phyloP scores from a whole-genome alignment of 768 basidiomycete species.

The Panellus pusillus region DNA sequence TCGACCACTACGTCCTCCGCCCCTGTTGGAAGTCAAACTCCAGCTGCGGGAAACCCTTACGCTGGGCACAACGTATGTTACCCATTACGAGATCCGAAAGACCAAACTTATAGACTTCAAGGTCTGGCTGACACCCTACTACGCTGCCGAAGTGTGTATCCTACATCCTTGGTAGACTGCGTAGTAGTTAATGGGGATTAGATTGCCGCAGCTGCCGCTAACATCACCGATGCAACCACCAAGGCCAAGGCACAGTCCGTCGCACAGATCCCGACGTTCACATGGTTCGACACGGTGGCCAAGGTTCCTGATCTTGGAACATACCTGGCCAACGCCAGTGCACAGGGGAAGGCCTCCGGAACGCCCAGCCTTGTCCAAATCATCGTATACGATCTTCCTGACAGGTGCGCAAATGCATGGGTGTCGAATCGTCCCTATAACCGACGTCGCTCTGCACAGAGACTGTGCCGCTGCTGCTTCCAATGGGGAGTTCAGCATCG shows the following conservation, averaged over 20 bases:
- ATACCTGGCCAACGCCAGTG: constrained; percentile 54
- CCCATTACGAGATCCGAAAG: too few species aligned
- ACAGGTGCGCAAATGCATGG: constrained; percentile 3
- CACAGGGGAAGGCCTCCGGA: constrained; percentile 45
- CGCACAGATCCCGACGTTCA: constrained; percentile 62
- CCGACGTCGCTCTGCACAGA: constrained; percentile 30
- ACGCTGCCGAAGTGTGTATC: constrained; percentile 42
- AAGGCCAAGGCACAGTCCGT: constrained; percentile 52
- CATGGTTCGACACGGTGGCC: constrained; percentile 57
- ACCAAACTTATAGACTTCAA: constrained; percentile 20
- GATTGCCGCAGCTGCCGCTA: constrained; percentile 47
- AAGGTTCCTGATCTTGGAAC: constrained; percentile 56
- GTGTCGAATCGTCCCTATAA: not conserved
- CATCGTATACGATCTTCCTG: constrained; percentile 60
- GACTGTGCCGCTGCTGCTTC: constrained; percentile 67
- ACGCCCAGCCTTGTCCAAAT: constrained; percentile 52
- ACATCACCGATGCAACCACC: constrained; percentile 48
- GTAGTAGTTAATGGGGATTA: not conserved
- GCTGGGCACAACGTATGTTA: constrained; percentile 42
- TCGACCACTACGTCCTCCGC: constrained; percentile 27
- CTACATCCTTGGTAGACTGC: not conserved
- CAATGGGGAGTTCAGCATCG: constrained; percentile 65
- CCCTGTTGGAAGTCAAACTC: constrained; percentile 34
- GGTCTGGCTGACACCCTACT: constrained; percentile 57
- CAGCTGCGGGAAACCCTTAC: constrained; percentile 54